Evolutionary conservation across 2,329 filamentous ascomycete species (phyloP).

Genomic region (Claviceps pazoutovae): DNA sequence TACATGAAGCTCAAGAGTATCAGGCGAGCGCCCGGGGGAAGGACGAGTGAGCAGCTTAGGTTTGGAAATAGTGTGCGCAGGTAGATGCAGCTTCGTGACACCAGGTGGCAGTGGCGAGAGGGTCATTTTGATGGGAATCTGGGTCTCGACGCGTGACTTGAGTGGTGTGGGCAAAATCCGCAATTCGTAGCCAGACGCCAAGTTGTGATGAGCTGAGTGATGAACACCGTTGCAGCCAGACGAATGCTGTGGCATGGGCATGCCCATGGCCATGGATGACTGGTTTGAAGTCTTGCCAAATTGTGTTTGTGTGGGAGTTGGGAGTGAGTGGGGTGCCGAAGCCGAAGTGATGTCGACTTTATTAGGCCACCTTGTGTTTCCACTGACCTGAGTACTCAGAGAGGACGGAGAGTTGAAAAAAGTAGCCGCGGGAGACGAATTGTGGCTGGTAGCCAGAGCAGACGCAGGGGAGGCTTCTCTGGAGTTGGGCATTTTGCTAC

Average conservation of each 20-base stretch:
- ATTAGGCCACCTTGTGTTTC: constrained; percentile 23
- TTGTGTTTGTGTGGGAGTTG: constrained; percentile 13
- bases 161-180: constrained; percentile 52
- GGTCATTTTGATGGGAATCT: constrained; percentile 77
- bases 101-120: constrained; percentile 62
- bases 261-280: constrained; percentile 4
- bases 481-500: constrained; percentile 31
- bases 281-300: constrained; percentile 11
- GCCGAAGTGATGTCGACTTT: constrained; percentile 14
- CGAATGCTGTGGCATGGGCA: constrained; percentile 14
- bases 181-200: constrained; percentile 27
- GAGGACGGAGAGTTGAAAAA: constrained; percentile 36
- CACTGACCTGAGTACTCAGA: constrained; percentile 19
- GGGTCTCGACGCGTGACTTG: constrained; percentile 92
- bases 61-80: constrained; percentile 84
- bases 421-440: constrained; percentile 32
- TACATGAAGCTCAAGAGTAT: constrained; percentile 66
- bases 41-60: constrained; percentile 77
- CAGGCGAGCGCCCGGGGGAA: constrained; percentile 47
- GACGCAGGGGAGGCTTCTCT: constrained; percentile 42
- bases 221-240: constrained; percentile 12
- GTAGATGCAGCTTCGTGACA: constrained; percentile 71
- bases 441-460: constrained; percentile 36
- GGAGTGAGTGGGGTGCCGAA: constrained; percentile 12
- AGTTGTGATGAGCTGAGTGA: constrained; percentile 14